These are phyloP conservation scores for Raphanus raphanistrum DNA, from an alignment of 345 rosid genomes.

Conservation along the genomic window DNA sequence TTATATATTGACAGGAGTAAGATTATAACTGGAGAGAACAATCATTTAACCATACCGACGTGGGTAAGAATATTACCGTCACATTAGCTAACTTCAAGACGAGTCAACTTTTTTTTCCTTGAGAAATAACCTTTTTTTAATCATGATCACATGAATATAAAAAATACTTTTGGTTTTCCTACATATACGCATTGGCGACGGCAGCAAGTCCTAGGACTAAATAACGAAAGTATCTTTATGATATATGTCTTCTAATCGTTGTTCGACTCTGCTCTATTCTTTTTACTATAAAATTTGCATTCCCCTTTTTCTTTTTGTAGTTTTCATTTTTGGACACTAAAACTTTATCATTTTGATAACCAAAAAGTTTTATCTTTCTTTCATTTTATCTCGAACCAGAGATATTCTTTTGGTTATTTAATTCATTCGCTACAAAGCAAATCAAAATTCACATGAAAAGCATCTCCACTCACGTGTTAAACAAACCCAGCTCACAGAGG, in stretches of 20 bases:
- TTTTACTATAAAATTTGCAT: slow-evolving; percentile 21
- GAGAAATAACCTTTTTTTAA: background rate
- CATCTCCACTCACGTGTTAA: slow-evolving; percentile 35
- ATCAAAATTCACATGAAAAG: slow-evolving; percentile 36
- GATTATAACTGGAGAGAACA: too few species aligned
- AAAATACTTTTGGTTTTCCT: background rate
- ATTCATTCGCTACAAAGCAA: slow-evolving; percentile 22
- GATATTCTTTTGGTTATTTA: slow-evolving; percentile 23
- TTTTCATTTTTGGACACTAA: slow-evolving; percentile 27
- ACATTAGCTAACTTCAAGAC: background rate
- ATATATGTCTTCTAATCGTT: slow-evolving; percentile 39
- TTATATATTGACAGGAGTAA: too few species aligned
- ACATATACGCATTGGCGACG: background rate
- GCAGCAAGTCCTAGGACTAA: slow-evolving; percentile 29
- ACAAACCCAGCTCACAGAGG: slow-evolving; percentile 4
- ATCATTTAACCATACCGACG: background rate
- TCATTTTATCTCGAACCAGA: slow-evolving; percentile 35
- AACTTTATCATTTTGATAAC: background rate
- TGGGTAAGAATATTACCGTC: background rate
- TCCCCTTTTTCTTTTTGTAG: slow-evolving; percentile 23
- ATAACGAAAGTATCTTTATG: slow-evolving; percentile 33
- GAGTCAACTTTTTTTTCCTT: background rate
- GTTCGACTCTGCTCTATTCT: slow-evolving; percentile 32
- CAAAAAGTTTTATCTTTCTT: slow-evolving; percentile 30
- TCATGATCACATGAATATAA: slow-evolving; percentile 1